Evolutionary conservation across 495 filamentous ascomycete species (phyloP).

Genomic region (Penicillium silybi): DNA sequence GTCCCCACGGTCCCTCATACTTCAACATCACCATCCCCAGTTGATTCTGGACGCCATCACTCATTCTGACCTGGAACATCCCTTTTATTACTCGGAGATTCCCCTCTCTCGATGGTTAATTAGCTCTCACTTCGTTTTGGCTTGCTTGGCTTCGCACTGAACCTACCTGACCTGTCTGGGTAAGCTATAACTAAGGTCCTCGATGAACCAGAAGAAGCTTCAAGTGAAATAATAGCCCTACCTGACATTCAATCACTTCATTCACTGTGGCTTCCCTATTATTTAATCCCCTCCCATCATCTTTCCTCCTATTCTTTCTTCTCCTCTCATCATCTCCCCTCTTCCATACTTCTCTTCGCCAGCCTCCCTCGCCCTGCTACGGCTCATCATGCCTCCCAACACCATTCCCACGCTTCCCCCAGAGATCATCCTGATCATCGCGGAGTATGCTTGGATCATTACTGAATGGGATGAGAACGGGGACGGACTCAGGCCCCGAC

Average conservation of each 20-base stretch:
- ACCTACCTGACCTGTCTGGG: background rate
- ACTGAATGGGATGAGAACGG: background rate
- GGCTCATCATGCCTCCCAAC: background rate
- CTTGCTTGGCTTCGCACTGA: no score
- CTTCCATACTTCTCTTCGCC: no score
- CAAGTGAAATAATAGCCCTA: background rate
- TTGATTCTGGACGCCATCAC: background rate
- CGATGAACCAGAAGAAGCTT: background rate
- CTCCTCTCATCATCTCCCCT: background rate
- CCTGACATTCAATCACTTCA: background rate
- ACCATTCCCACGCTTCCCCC: background rate
- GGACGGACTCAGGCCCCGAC: slow-evolving; percentile 11
- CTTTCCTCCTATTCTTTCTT: background rate
- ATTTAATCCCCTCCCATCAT: background rate
- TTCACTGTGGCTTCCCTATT: background rate
- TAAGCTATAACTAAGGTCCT: no score
- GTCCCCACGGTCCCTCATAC: background rate
- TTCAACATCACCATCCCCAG: background rate
- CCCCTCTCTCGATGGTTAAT: background rate
- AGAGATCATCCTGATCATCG: background rate
- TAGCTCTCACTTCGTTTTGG: background rate
- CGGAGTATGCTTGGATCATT: background rate
- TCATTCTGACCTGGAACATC: background rate
- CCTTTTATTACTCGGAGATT: background rate
- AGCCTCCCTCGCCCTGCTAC: background rate